Evolutionary conservation across 2,329 filamentous ascomycete genomes (phyloP), one percentile per base, ranked within the genome.

Genomic region (Dryadomyces quercivorus): DNA sequence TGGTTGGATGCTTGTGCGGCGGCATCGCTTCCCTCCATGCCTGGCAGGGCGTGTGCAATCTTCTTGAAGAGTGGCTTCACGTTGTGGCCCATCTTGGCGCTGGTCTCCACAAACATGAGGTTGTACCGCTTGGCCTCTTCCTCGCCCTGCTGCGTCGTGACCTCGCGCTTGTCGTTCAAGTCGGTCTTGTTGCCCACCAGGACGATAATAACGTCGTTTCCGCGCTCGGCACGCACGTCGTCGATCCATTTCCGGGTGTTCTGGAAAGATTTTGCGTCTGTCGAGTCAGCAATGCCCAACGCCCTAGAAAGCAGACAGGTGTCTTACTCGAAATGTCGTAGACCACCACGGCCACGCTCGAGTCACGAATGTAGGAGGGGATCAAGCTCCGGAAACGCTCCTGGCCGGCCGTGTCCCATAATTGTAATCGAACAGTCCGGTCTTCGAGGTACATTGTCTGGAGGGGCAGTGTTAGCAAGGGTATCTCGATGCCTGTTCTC

Each of bases 171-270:
- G 71, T 98, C 93, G 70, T 93, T 95, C 70, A 98, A 72, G 77
- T 98, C 93, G 47, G 93, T 98, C 83, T 98, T 98, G 78, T 98
- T 98, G 61, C 93, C 93, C 43, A 98, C 94, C 49, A 98, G 75
- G 49, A 98, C 93, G 64, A 98, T 97, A 64, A 98, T 98, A 58
- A 98, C 94, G 71, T 98, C 93, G 75, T 95, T 95, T 52, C 93
- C 93, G 65, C 93, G 82, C 75, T 98, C 93, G 52, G 91, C 92
- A 59, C 93, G 82, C 56, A 98, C 93, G 67, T 98, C 93, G 67
- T 98, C 93, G 61, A 98, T 95, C 93, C 94, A 98, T 78, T 98
- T 98, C 66, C 91, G 84, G 54, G 93, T 98, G 72, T 98, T 96
- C 69, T 96, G 87, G 76, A 98, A 98, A 22, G 90, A 95, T 72